Percentiles rank a stretch among this genome's conserved stretches.
Evolutionary conservation across 2,329 filamentous ascomycete genomes (phyloP).

Genomic region (Raffaelea deltoideospora): DNA sequence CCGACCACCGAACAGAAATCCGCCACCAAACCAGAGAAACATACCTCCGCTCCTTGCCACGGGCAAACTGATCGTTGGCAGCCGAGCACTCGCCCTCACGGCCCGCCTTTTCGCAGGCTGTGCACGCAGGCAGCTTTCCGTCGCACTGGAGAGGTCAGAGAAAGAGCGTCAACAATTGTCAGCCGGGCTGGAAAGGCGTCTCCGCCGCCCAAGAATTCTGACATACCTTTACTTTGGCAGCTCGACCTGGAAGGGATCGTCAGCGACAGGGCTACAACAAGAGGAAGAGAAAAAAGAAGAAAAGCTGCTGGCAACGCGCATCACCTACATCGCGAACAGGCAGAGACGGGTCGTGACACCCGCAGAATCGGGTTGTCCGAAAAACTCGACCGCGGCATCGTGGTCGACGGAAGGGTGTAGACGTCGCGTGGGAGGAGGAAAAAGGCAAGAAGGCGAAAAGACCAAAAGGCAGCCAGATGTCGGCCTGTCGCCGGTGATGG

Average conservation of each 20-base stretch:
- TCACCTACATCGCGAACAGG: slow-evolving; percentile 66
- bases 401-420: not conserved
- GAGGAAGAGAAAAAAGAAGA: not conserved
- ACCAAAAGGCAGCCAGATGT: too few relatives aligned
- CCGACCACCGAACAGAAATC: too few relatives aligned
- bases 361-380: slow-evolving; percentile 43
- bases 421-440: not conserved
- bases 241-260: slow-evolving; percentile 37
- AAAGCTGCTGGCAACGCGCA: too few relatives aligned
- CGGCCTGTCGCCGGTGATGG: too few relatives aligned
- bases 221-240: slow-evolving; percentile 75
- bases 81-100: slow-evolving; percentile 79
- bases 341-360: slow-evolving; percentile 65
- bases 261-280: not conserved
- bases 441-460: too few relatives aligned
- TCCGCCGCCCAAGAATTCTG: too few relatives aligned
- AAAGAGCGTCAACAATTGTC: too few relatives aligned
- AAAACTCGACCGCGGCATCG: slow-evolving; percentile 25
- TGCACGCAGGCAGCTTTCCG: slow-evolving; percentile 88
- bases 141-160: slow-evolving; percentile 49
- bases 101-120: slow-evolving; percentile 84
- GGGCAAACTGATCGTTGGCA: slow-evolving; percentile 88
- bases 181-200: too few relatives aligned
- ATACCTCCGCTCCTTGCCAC: slow-evolving; percentile 83
- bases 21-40: slow-evolving; percentile 9